Evolutionary conservation across 2,329 filamentous ascomycete species (phyloP).

Genomic region (Xylariaceae sp.): DNA sequence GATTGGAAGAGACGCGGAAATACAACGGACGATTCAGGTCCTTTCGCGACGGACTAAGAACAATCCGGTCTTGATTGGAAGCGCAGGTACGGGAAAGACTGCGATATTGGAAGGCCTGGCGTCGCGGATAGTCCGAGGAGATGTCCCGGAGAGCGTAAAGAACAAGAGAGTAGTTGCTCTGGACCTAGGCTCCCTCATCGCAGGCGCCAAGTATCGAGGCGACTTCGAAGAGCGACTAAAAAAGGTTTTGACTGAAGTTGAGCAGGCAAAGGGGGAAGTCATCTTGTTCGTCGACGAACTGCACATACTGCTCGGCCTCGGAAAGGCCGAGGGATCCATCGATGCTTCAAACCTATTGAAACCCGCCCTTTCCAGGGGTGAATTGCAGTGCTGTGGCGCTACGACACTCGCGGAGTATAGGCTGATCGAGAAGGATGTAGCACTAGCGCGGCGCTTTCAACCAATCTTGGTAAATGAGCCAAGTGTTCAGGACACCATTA

Average conservation of each 20-base stretch:
- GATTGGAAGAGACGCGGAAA: constrained; percentile 86
- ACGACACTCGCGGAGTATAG: constrained; percentile 92
- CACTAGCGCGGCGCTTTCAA: constrained; percentile 86
- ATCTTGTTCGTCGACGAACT: constrained; percentile 95
- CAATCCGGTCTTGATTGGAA: constrained; percentile 89
- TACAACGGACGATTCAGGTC: constrained; percentile 90
- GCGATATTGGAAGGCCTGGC: constrained; percentile 88
- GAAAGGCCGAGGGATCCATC: constrained; percentile 93
- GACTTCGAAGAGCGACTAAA: constrained; percentile 96
- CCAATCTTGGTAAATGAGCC: constrained; percentile 92
- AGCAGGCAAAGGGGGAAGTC: constrained; percentile 80
- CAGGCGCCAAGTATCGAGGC: constrained; percentile 89
- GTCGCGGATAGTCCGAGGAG: constrained; percentile 81
- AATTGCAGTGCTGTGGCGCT: constrained; percentile 91
- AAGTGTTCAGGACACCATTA: constrained; percentile 85
- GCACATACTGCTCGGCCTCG: constrained; percentile 83
- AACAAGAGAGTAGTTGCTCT: constrained; percentile 84
- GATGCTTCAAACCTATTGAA: constrained; percentile 94
- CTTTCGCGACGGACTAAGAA: constrained; percentile 91
- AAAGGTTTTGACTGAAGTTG: constrained; percentile 82
- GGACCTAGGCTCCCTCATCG: constrained; percentile 88
- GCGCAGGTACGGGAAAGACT: constrained; percentile 88
- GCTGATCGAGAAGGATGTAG: constrained; percentile 91
- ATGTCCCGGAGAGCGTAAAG: constrained; percentile 94
- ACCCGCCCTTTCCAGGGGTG: constrained; percentile 84